Percentiles rank a stretch among this genome's conserved stretches.
These are phyloP conservation scores for Eutreptiella sp. DNA, from an alignment of 208 protist genomes.

Conservation along the genomic window DNA sequence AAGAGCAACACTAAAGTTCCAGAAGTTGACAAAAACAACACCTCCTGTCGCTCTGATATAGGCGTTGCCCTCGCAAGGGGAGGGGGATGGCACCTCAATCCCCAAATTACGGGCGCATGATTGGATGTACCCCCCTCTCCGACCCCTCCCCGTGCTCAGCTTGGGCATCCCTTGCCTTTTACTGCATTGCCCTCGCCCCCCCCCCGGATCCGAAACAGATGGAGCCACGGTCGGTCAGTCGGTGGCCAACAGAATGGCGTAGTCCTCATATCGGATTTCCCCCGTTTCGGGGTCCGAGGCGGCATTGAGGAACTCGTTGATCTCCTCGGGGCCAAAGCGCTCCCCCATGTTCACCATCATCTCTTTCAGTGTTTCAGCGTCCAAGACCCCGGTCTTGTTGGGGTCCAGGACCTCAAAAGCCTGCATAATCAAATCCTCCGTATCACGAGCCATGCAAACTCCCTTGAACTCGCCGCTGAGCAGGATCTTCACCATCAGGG, in stretches of 20 bases:
- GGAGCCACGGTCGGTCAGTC: too few species aligned
- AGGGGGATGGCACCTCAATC: too few species aligned
- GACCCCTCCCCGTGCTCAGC: too few species aligned
- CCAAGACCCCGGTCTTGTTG: constrained; percentile 6
- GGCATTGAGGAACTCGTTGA: constrained; percentile 14
- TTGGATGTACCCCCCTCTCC: too few species aligned
- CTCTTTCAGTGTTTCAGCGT: constrained; percentile 1
- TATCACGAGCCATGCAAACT: background rate
- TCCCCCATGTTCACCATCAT: constrained; percentile 6
- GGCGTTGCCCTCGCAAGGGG: too few species aligned
- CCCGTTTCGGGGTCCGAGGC: background rate
- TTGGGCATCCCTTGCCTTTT: too few species aligned
- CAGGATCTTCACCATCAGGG: constrained; percentile 13
- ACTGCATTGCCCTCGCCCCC: too few species aligned
- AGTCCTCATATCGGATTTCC: constrained; percentile 16
- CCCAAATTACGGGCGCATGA: too few species aligned
- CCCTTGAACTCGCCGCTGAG: constrained; percentile 1
- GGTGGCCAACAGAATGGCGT: background rate
- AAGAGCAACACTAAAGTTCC: too few species aligned
- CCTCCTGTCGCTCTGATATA: too few species aligned
- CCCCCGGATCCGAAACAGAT: too few species aligned
- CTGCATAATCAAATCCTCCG: background rate
- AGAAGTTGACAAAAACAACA: too few species aligned
- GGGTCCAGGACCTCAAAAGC: constrained; percentile 20
- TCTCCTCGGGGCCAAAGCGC: constrained; percentile 5